phyloP scores from a whole-genome alignment of 2,329 filamentous ascomycete species.

The Arthrobotrys iridis region DNA sequence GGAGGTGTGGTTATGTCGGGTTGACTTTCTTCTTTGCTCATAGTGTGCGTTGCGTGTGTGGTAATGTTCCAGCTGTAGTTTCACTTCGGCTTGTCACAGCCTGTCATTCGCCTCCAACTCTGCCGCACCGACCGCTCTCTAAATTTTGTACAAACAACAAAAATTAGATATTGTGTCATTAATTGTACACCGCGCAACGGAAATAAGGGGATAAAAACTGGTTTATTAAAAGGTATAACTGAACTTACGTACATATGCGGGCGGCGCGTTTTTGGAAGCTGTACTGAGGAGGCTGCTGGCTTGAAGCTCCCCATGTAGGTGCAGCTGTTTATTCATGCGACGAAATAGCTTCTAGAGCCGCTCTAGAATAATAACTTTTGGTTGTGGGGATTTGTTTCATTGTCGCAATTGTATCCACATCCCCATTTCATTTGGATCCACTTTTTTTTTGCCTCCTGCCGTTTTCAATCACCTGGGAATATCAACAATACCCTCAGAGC shows the following conservation, averaged over 20 bases:
- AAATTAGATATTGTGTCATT: constrained; percentile 29
- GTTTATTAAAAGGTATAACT: constrained; percentile 13
- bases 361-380: constrained; percentile 22
- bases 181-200: constrained; percentile 2
- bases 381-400: constrained; percentile 51
- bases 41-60: constrained; percentile 52
- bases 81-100: constrained; percentile 52
- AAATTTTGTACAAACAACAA: constrained; percentile 4
- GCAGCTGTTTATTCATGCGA: constrained; percentile 38
- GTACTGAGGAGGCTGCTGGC: constrained; percentile 39
- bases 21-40: constrained; percentile 52
- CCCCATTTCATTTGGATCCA: constrained; percentile 37
- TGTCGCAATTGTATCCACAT: constrained; percentile 52
- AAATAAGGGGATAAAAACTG: constrained; percentile 21
- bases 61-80: constrained; percentile 54
- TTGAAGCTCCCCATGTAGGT: constrained; percentile 46
- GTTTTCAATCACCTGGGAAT: constrained; percentile 30
- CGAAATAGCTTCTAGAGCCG: constrained; percentile 42
- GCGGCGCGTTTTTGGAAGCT: constrained; percentile 17
- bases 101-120: constrained; percentile 49
- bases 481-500: constrained; percentile 4
- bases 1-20: constrained; percentile 37
- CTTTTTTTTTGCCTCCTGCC: constrained; percentile 29
- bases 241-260: constrained; percentile 13
- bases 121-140: constrained; percentile 17